Conservation (phyloP, 148 eudicot species). For the Amaranthus palmeri region DNA sequence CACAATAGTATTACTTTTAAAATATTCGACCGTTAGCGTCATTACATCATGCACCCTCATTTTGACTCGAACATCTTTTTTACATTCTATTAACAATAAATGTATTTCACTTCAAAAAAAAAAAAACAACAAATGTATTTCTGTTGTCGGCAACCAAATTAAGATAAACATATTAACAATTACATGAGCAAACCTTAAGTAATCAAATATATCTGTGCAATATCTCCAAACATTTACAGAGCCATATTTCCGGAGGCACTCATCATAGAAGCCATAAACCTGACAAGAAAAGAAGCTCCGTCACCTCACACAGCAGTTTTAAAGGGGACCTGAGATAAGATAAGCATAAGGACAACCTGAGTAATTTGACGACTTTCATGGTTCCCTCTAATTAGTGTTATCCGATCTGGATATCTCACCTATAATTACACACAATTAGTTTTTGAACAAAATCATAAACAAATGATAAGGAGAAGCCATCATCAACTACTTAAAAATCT, state of each 20-base stretch:
- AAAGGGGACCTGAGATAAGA: constrained; percentile 14
- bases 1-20: too few relatives aligned
- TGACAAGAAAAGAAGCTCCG: constrained; percentile 33
- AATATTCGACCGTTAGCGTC: background rate
- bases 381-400: constrained; percentile 87
- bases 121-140: background rate
- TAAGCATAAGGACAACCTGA: constrained; percentile 45
- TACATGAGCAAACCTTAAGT: constrained; percentile 60
- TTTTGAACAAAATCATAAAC: background rate
- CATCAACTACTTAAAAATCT: background rate
- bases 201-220: constrained; percentile 94
- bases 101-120: too few relatives aligned
- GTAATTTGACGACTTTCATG: constrained; percentile 92
- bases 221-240: constrained; percentile 94
- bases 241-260: constrained; percentile 92
- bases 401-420: constrained; percentile 96
- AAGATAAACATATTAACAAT: background rate
- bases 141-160: background rate
- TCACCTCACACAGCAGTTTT: constrained; percentile 14
- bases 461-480: background rate
- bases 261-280: constrained; percentile 98
- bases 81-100: background rate
- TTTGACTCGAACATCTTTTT: background rate
- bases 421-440: constrained; percentile 31
- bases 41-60: background rate